Base-by-base conservation (phyloP, 2,329 filamentous ascomycete genomes). In the Parastagonospora avenae region DNA sequence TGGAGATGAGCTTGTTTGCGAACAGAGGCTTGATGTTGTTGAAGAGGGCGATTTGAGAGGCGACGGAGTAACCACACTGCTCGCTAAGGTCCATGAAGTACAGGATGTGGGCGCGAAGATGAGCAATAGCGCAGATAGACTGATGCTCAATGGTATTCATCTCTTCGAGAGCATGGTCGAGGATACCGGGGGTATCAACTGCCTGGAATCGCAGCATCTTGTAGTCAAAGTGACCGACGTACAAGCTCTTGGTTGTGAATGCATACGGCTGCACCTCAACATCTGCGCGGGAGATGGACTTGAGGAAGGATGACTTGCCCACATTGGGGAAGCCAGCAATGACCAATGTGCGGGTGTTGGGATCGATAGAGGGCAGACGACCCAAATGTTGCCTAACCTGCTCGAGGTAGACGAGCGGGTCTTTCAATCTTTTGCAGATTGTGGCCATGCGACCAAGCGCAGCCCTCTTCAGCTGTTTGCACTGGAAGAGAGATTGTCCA, bases 71-170 rank as follows among this genome's bases (percentile, higher is more conserved):
- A 51, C 94, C 94, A 66, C 92, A 97, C 80, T 96, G 91, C 80
- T 97, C 93, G 16, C 90, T 96, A 55, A 97, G 81, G 80, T 97
- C 93, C 90, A 97, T 96, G 73, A 97, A 97, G 77, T 97, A 97
- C 53, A 97, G 81, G 59, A 99, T 95, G 49, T 93, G 93, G 36
- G 92, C 95, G 66, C 93, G 86, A 71, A 99, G 82, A 80, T 99
- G 95, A 44, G 94, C 94, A 78, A 99, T 96, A 9, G 95, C 94
- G 14, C 93, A 97, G 63, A 99, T 97, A 55, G 90, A 90, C 81
- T 97, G 94, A 91, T 97, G 97, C 78, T 99, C 94, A 71, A 99
- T 99, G 3, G 94, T 97, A 79, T 97, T 72, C 94, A 97, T 99
- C 79, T 97, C 94, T 77, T 97, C 94, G 8, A 99, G 85, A 31